Evolutionary conservation across 1,139 yeast species (phyloP).

Genomic region (Saccharomycopsis phalli): DNA sequence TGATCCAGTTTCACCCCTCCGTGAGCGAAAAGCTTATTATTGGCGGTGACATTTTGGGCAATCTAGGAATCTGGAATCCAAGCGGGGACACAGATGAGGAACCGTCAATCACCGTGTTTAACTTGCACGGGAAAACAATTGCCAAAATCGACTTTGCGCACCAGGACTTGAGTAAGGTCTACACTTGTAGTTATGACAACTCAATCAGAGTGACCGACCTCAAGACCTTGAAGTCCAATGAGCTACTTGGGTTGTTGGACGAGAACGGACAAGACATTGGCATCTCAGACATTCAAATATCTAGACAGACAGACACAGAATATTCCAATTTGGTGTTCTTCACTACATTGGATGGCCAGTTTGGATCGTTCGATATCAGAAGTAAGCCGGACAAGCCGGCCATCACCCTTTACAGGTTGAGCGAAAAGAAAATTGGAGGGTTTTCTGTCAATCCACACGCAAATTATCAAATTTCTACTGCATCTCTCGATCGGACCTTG

Average conservation of each 20-base stretch:
- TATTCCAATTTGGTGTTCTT: constrained; percentile 53
- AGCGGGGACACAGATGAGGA: constrained; percentile 38
- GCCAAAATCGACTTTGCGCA: constrained; percentile 52
- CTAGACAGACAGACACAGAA: constrained; percentile 22
- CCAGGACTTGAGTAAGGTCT: constrained; percentile 43
- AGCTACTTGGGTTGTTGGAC: constrained; percentile 45
- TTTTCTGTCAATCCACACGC: constrained; percentile 68
- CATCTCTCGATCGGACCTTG: constrained; percentile 77
- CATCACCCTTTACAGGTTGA: constrained; percentile 45
- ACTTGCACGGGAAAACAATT: constrained; percentile 69
- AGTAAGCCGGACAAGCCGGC: constrained; percentile 29
- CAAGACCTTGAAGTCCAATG: constrained; percentile 47
- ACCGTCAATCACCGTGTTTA: constrained; percentile 56
- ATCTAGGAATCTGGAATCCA: constrained; percentile 85
- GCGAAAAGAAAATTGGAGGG: constrained; percentile 88
- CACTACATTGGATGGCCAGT: constrained; percentile 73
- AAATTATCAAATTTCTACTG: constrained; percentile 61
- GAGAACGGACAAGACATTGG: constrained; percentile 47
- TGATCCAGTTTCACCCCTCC: constrained; percentile 71
- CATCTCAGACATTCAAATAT: constrained; percentile 31
- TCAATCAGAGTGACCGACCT: constrained; percentile 68
- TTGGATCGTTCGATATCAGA: constrained; percentile 63
- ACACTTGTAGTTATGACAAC: constrained; percentile 81
- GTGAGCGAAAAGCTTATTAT: constrained; percentile 50
- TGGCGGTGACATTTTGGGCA: constrained; percentile 85